Evolutionary conservation across 352 stramenopile species (phyloP), one percentile per base, ranked within the genome.

Genomic region (Phytophthora agathidicida): DNA sequence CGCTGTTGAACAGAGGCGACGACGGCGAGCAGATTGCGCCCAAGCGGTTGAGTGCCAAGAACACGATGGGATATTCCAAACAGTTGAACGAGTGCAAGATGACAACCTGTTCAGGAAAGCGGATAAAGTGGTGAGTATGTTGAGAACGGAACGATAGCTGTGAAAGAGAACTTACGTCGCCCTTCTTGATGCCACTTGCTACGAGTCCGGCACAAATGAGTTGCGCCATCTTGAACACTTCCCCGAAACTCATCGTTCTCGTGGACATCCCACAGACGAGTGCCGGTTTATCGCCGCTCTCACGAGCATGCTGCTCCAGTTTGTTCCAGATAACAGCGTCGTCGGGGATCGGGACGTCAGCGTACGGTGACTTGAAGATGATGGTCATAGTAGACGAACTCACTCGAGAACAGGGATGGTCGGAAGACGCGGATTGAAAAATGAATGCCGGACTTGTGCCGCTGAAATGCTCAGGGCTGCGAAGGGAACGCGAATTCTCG

Each of bases 21-120:
- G 72, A 65, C 13, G 75, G 49, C 16, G 72, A 80, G 41, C 71
- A 78, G 20, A 77, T 73, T 13, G 65, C 77, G 2, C 71, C 60
- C n/a, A 88, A 39, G 4, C 67, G 61, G 39, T 73, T 76, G 23
- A 83, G 52, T 16, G 77, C 77, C 9, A 79, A 31, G 42, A 78
- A 77, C 17, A 88, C 58, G 43, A 83, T 50, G 3, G 75, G 75
- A 30, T 71, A 88, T 41, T 88, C 73, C 45, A 83, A 64, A 48
- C 65, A 82, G 63, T 85, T 88, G 51, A 78, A 60, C 32, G 69
- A 74, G 43, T 85, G 71, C 23, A 83, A 49, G 14, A 84, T 3
- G 3, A 86, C 62, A 7, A 73, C 57, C 65, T 83, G 56, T 26
- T 26, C 35, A 53, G 7, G 5, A 51, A 42, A 35, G n/a, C n/a